Conservation (phyloP, 2,329 filamentous ascomycete species). For the Fonsecaea multimorphosa region DNA sequence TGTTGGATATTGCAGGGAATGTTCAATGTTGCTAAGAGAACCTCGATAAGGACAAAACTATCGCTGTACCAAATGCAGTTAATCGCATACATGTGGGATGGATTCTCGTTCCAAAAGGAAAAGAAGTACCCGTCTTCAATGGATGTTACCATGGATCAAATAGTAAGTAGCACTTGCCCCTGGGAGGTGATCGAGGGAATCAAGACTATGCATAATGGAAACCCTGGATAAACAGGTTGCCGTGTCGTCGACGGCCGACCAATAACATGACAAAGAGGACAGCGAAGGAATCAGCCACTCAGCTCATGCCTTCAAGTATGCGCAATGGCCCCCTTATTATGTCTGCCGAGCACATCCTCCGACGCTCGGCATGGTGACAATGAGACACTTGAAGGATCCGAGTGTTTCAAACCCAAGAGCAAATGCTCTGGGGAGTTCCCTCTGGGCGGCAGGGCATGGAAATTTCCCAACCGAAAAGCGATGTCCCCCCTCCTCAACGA, state of each 20-base stretch:
- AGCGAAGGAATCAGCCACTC: background rate
- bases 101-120: background rate
- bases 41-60: background rate
- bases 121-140: background rate
- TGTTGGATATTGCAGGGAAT: background rate
- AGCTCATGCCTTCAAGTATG: background rate
- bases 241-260: background rate
- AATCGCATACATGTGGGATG: background rate
- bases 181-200: background rate
- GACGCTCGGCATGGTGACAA: background rate
- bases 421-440: background rate
- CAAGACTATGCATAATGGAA: background rate
- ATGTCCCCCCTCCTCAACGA: background rate
- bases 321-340: background rate
- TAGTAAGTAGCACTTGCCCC: background rate
- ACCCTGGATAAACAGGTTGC: background rate
- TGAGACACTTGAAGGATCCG: background rate
- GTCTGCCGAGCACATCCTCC: background rate
- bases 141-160: background rate
- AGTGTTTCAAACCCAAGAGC: background rate
- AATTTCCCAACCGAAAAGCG: background rate
- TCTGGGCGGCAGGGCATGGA: background rate
- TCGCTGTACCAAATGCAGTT: background rate
- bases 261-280: background rate
- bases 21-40: background rate